Percentiles rank a stretch among this genome's conserved stretches.
Conservation (phyloP, 75 land plant species). For the Adiantum capillusveneris region DNA sequence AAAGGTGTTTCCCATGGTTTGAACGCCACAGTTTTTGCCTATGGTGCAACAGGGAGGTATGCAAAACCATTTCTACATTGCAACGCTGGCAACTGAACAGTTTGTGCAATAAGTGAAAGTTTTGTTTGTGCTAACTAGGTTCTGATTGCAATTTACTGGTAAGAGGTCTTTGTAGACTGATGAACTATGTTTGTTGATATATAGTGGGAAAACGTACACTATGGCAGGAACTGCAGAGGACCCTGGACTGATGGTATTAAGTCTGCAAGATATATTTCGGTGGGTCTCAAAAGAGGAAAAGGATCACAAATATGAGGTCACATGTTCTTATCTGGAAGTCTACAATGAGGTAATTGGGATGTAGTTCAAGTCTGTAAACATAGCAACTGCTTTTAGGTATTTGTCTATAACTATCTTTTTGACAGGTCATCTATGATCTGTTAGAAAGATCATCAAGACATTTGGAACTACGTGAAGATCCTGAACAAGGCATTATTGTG, state of each 20-base stretch:
- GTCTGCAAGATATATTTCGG: constrained; percentile 77
- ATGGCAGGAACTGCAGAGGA: constrained; percentile 90
- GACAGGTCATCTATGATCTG: constrained; percentile 91
- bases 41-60: constrained; percentile 98
- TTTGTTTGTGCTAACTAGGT: too few relatives aligned
- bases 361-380: too few relatives aligned
- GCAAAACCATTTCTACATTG: neutral
- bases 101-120: too few relatives aligned
- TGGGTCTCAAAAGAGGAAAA: constrained; percentile 54
- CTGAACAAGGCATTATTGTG: constrained; percentile 76
- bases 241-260: constrained; percentile 96
- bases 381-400: too few relatives aligned
- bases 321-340: constrained; percentile 94
- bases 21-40: constrained; percentile 93
- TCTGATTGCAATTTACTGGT: too few relatives aligned
- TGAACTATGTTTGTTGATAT: neutral
- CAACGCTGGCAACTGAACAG: neutral
- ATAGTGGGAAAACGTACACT: constrained; percentile 95
- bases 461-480: constrained; percentile 92
- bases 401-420: too few relatives aligned
- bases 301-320: constrained; percentile 79
- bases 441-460: constrained; percentile 90
- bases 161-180: too few relatives aligned
- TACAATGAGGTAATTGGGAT: constrained; percentile 99
- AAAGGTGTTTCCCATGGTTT: constrained; percentile 87